A percentile compares a stretch with the other conserved stretches of the same genome.
Conservation (phyloP, 2,329 filamentous ascomycete genomes). For the Clonostachys sp. region DNA sequence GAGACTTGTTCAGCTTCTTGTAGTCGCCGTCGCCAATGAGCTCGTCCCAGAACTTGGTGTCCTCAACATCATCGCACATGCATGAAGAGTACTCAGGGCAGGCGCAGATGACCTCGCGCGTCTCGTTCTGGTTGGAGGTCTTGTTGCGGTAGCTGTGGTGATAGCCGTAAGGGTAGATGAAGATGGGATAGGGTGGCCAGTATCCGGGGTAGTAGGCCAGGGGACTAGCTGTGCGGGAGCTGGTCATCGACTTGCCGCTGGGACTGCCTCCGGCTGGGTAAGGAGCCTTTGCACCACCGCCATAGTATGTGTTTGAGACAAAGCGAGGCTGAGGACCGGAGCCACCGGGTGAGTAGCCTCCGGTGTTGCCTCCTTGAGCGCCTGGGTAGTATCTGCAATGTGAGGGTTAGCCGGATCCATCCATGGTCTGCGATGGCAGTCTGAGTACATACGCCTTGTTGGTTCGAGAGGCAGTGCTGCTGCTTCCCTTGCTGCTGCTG, state of each 20-base stretch:
- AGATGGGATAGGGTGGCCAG: conserved; percentile 46
- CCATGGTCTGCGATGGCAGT: conserved; percentile 3
- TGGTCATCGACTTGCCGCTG: not conserved
- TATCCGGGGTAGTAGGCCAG: conserved; percentile 44
- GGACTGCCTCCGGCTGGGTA: conserved; percentile 48
- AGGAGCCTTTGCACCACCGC: conserved; percentile 57
- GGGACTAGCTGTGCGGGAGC: conserved; percentile 36
- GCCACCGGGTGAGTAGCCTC: conserved; percentile 51
- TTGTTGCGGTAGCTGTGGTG: conserved; percentile 42
- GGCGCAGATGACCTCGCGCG: conserved; percentile 35
- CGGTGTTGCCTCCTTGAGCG: conserved; percentile 18
- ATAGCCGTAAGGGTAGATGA: conserved; percentile 49
- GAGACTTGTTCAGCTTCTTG: conserved; percentile 49
- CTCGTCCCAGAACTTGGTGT: conserved; percentile 52
- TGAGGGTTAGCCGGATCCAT: not conserved
- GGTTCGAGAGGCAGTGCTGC: conserved; percentile 3
- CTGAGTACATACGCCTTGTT: not conserved
- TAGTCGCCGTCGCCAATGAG: conserved; percentile 65
- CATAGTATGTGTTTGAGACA: conserved; percentile 62
- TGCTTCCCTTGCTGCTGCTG: conserved; percentile 8
- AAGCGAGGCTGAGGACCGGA: conserved; percentile 52
- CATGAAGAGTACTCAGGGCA: conserved; percentile 47
- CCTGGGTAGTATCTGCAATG: not conserved
- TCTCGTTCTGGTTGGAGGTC: conserved; percentile 33
- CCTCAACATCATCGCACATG: conserved; percentile 64